Percentiles rank a stretch among this genome's conserved stretches.
Conservation (phyloP, 176 grass and related monocot species). For the Ananas comosus region DNA sequence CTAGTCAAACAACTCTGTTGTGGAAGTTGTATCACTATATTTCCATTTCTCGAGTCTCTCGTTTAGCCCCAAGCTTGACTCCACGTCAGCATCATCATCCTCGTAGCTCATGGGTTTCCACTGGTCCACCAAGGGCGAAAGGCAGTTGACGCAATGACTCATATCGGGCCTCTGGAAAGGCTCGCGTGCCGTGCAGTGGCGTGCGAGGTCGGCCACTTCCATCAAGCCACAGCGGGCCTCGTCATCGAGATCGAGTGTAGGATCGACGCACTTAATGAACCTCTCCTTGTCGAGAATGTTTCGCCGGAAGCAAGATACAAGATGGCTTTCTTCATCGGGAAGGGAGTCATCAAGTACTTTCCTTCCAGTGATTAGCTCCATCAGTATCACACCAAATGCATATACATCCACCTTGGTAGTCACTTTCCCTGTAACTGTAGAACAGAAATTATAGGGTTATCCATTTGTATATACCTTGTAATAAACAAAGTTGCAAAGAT, state of each 20-base stretch:
- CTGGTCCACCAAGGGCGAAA: conserved; percentile 52
- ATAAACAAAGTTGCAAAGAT: neutral
- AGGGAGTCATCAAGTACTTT: conserved; percentile 89
- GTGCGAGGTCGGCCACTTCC: conserved; percentile 79
- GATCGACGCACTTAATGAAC: conserved; percentile 66
- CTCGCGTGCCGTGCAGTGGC: conserved; percentile 74
- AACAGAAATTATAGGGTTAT: conserved; percentile 17
- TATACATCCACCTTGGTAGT: conserved; percentile 93
- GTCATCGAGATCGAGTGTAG: conserved; percentile 38
- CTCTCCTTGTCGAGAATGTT: conserved; percentile 66
- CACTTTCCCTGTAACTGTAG: conserved; percentile 87
- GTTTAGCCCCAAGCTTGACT: conserved; percentile 37
- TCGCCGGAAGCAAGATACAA: conserved; percentile 67
- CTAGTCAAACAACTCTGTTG: neutral
- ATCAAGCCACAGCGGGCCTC: conserved; percentile 49
- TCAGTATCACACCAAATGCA: conserved; percentile 92
- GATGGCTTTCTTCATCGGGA: conserved; percentile 68
- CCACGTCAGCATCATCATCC: conserved; percentile 25
- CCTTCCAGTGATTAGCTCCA: conserved; percentile 81
- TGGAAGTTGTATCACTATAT: conserved; percentile 26
- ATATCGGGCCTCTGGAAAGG: conserved; percentile 76
- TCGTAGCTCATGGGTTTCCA: conserved; percentile 49
- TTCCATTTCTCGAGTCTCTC: conserved; percentile 66
- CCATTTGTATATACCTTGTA: neutral
- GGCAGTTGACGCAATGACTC: conserved; percentile 75